phyloP scores from a whole-genome alignment of 2,329 filamentous ascomycete genomes.

The Alternaria hordeiaustralica region DNA sequence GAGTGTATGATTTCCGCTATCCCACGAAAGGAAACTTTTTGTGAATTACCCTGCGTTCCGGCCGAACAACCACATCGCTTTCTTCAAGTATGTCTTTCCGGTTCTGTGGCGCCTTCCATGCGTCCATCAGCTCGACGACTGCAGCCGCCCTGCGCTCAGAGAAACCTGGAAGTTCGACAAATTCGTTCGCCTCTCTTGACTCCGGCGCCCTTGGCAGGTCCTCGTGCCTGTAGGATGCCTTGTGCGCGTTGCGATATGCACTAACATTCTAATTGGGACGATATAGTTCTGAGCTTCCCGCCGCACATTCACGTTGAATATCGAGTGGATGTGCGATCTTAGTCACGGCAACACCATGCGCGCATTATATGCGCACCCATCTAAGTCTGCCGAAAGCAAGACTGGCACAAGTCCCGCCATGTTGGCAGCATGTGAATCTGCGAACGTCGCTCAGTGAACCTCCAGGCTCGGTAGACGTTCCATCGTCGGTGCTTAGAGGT shows the following conservation, averaged over 20 bases:
- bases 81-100: neutral
- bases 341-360: neutral
- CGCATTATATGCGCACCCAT: neutral
- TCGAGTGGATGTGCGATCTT: neutral
- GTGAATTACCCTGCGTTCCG: too few relatives aligned
- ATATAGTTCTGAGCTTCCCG: neutral
- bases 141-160: neutral
- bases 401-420: neutral
- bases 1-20: neutral
- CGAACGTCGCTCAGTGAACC: neutral
- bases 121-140: neutral
- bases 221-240: neutral
- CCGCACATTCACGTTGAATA: neutral
- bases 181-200: neutral
- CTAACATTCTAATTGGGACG: too few relatives aligned
- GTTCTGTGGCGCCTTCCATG: neutral
- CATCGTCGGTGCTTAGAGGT: neutral
- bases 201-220: neutral
- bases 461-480: neutral
- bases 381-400: neutral
- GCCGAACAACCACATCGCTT: neutral
- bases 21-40: too few relatives aligned
- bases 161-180: neutral
- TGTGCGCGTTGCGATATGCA: neutral
- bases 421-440: neutral